phyloP scores from a whole-genome alignment of 1,284 basidiomycete species.

The Sutorius eximius region DNA sequence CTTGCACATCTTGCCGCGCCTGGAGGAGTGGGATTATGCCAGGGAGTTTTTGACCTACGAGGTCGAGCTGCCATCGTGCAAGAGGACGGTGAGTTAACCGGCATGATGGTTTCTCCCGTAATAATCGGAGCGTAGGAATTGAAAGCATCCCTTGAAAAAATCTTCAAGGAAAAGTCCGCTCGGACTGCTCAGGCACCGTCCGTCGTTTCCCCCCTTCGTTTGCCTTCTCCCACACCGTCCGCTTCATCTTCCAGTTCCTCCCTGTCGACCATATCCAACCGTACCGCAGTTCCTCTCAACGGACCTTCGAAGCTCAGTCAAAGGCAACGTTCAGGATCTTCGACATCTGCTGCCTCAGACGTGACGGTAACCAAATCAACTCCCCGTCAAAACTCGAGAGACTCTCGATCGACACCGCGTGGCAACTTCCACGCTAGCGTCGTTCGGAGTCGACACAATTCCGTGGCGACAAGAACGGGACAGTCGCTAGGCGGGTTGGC shows the following conservation, averaged over 20 bases:
- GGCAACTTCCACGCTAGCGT: slow-evolving; percentile 22
- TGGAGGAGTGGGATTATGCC: slow-evolving; percentile 78
- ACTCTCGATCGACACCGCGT: slow-evolving; percentile 10
- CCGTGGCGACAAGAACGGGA: slow-evolving; percentile 21
- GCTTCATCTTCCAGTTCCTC: slow-evolving; percentile 53
- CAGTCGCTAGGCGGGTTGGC: slow-evolving; percentile 46
- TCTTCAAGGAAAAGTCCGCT: slow-evolving; percentile 4
- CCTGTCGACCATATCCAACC: slow-evolving; percentile 56
- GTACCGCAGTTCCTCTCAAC: slow-evolving; percentile 50
- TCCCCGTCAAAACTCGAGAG: slow-evolving; percentile 7
- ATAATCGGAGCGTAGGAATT: slow-evolving; percentile 40
- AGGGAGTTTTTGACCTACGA: slow-evolving; percentile 73
- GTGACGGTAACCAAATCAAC: slow-evolving; percentile 28
- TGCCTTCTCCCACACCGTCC: slow-evolving; percentile 35
- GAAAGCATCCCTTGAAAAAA: slow-evolving; percentile 41
- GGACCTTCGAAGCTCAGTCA: slow-evolving; percentile 24
- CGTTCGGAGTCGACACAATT: slow-evolving; percentile 25
- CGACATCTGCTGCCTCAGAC: slow-evolving; percentile 23
- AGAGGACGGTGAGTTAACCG: slow-evolving; percentile 50
- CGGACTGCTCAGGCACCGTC: slow-evolving; percentile 3
- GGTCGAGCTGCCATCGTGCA: slow-evolving; percentile 52
- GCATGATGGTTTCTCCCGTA: neutral
- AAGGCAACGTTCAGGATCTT: slow-evolving; percentile 26
- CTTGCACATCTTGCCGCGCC: slow-evolving; percentile 64
- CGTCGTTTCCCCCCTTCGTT: slow-evolving; percentile 19